Conservation (phyloP, 1,284 basidiomycete genomes). For the Earliella scabrosa region DNA sequence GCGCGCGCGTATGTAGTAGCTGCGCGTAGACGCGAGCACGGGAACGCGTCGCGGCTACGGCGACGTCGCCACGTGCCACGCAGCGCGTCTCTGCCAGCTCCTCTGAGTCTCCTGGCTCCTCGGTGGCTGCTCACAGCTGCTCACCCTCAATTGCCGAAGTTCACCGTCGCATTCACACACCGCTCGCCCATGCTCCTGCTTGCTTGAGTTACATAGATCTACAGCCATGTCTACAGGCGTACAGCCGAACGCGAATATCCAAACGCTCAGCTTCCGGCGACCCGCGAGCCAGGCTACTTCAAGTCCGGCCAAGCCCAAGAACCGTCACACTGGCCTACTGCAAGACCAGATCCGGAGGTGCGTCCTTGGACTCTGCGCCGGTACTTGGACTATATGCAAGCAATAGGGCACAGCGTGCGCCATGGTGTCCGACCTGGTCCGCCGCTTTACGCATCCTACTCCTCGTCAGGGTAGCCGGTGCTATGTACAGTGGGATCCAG, state of each 20-base stretch:
- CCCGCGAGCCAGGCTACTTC: slow-evolving; percentile 37
- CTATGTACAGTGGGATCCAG: slow-evolving; percentile 94
- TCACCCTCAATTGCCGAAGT: no score
- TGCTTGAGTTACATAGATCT: background rate
- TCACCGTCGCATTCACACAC: background rate
- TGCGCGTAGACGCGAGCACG: background rate
- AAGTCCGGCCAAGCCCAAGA: slow-evolving; percentile 36
- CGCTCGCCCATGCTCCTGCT: slow-evolving; percentile 1
- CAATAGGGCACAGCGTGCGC: slow-evolving; percentile 64
- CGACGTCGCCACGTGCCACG: slow-evolving; percentile 15
- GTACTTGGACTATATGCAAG: background rate
- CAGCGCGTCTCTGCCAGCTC: background rate
- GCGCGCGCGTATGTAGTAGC: background rate
- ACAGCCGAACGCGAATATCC: slow-evolving; percentile 36
- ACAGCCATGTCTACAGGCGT: slow-evolving; percentile 26
- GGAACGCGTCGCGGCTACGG: slow-evolving; percentile 17
- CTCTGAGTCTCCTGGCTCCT: background rate
- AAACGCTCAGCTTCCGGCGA: slow-evolving; percentile 62
- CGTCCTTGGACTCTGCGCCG: slow-evolving; percentile 4
- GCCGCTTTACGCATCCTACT: slow-evolving; percentile 85
- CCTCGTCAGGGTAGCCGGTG: slow-evolving; percentile 82
- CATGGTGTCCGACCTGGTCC: slow-evolving; percentile 85
- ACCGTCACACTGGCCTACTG: slow-evolving; percentile 66
- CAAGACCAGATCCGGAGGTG: slow-evolving; percentile 79
- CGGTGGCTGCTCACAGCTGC: no score